A percentile compares a stretch with the other conserved stretches of the same genome.
phyloP scores from a whole-genome alignment of 441 rosid genomes.

The Bruguiera hainesii region DNA sequence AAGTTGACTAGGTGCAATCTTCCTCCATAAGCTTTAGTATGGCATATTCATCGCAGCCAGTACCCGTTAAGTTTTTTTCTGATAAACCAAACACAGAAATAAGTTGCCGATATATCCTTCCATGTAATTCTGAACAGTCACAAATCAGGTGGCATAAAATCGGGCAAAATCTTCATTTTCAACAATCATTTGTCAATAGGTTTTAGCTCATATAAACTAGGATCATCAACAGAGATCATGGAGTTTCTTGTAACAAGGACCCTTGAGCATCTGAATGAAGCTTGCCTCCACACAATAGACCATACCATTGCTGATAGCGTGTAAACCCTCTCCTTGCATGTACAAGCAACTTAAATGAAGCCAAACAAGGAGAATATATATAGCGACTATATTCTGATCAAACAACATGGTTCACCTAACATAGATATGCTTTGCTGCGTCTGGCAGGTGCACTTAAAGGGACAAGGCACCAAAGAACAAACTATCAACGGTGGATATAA shows the following conservation, averaged over 20 bases:
- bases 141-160: background rate
- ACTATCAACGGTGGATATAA: background rate
- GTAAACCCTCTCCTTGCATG: background rate
- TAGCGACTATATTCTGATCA: background rate
- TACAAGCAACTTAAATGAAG: slow-evolving; percentile 1
- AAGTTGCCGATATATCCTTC: too few relatives aligned
- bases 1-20: background rate
- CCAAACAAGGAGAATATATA: background rate
- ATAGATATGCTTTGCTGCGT: background rate
- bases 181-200: background rate
- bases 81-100: too few relatives aligned
- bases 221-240: slow-evolving; percentile 1
- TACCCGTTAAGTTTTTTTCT: background rate
- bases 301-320: background rate
- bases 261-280: background rate
- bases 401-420: slow-evolving; percentile 2
- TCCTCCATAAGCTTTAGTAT: background rate
- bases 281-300: background rate
- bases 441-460: slow-evolving; percentile 3
- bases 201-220: background rate
- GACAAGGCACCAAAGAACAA: background rate
- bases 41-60: background rate
- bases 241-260: background rate
- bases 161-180: background rate
- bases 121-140: background rate